Conservation (phyloP, 192 early-diverging fungal species). For the Coemansia sp. region DNA sequence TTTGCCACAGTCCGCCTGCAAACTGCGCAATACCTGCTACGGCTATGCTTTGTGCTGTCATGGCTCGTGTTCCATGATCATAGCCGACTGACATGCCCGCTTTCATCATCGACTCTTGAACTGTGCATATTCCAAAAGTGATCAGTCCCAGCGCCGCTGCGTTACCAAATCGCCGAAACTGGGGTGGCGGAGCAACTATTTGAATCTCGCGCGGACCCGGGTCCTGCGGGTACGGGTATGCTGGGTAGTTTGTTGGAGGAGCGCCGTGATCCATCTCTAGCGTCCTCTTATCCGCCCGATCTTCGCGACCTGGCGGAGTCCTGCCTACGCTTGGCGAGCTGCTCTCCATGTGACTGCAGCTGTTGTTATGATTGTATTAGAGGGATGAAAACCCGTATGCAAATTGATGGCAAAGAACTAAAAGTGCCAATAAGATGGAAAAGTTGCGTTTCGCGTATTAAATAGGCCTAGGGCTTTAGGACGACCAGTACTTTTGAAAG, state of each 20-base stretch:
- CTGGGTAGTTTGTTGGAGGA: slow-evolving; percentile 7
- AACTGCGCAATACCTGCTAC: slow-evolving; percentile 48
- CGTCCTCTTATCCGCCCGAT: neutral
- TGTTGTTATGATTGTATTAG: no score
- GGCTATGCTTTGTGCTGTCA: slow-evolving; percentile 34
- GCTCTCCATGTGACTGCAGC: no score
- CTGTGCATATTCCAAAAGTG: slow-evolving; percentile 47
- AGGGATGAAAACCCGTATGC: no score
- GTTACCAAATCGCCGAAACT: slow-evolving; percentile 54
- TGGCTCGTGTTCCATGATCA: slow-evolving; percentile 28
- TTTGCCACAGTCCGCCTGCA: slow-evolving; percentile 41
- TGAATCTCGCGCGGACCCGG: slow-evolving; percentile 32
- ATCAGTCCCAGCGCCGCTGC: slow-evolving; percentile 46
- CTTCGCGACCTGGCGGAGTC: no score
- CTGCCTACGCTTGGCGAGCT: no score
- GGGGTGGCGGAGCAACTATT: slow-evolving; percentile 41
- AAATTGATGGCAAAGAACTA: no score
- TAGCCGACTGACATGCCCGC: slow-evolving; percentile 50
- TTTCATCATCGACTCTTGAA: slow-evolving; percentile 49
- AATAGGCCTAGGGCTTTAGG: no score
- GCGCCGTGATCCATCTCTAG: neutral
- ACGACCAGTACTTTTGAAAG: no score
- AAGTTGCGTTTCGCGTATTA: no score
- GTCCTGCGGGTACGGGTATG: slow-evolving; percentile 8
- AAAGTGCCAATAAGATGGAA: no score